Evolutionary conservation across 495 filamentous ascomycete genomes (phyloP).

Genomic region (Tricharina praecox): DNA sequence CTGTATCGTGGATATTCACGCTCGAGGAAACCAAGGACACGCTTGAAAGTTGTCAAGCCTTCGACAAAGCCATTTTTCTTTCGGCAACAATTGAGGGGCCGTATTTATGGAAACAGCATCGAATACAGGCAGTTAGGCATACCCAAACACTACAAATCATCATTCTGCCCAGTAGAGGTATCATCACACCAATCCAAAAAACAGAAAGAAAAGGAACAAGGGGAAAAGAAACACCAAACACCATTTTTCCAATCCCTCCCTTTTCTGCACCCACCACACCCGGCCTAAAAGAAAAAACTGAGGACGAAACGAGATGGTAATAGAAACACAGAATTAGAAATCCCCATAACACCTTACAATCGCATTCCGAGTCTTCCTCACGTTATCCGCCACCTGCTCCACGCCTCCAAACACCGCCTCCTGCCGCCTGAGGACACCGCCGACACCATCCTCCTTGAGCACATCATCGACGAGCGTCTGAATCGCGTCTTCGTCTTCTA

Average conservation of each 20-base stretch:
- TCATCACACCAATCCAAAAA: too few species aligned
- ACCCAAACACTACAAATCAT: too few species aligned
- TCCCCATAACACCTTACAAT: constrained; percentile 7
- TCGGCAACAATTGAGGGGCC: too few species aligned
- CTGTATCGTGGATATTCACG: too few species aligned
- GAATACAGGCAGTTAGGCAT: too few species aligned
- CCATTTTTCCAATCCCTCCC: constrained; percentile 5
- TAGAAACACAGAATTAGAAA: background rate
- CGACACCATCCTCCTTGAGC: constrained; percentile 18
- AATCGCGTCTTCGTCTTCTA: constrained; percentile 6
- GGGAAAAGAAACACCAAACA: background rate
- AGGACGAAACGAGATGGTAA: background rate
- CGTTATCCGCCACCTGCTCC: constrained; percentile 17
- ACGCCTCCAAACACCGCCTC: constrained; percentile 16
- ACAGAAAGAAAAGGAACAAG: background rate
- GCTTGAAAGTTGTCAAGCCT: too few species aligned
- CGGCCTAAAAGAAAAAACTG: background rate
- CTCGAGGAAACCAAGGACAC: too few species aligned
- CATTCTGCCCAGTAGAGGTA: too few species aligned
- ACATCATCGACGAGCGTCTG: constrained; percentile 20
- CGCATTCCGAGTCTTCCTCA: constrained; percentile 11
- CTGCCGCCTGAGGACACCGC: constrained; percentile 12
- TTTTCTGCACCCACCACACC: constrained; percentile 4
- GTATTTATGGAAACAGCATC: too few species aligned
- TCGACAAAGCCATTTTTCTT: too few species aligned